Base-by-base conservation (phyloP, 495 filamentous ascomycete genomes). In the Xylaria scruposa region DNA sequence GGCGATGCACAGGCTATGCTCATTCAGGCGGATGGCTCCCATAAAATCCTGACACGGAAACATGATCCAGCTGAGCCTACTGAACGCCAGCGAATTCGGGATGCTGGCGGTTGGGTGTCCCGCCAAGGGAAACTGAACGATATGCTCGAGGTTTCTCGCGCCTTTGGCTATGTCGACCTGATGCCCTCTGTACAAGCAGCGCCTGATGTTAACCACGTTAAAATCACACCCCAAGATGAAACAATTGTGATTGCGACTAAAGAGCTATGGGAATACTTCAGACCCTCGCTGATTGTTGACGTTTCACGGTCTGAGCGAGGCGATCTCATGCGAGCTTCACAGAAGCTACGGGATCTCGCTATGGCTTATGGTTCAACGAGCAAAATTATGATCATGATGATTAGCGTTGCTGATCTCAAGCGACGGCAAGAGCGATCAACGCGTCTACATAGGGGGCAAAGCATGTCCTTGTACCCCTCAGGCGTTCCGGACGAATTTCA, bases 321-420 rank as follows among this genome's bases (percentile, higher is more conserved):
- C 40, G 95, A 99, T 79, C 85, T 97, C 15, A 98, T 99, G 96
- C 89, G 93, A 68, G 97, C 95, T n/a, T 91, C 97, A 29, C 94
- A 98, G 77, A 97, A 96, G 78, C 88, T 98, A 10, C 90, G 96
- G 40, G 96, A 99, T 84, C 84, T 99, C 47, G 97, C 96, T 31
- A 97, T 99, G 72, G 93, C 95, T 4, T 98, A 97, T 78, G 97
- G 96, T 24, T 91, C 95, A 40, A 93, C 88, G 8, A 91, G 91
- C 74, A 99, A 98, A 83, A 91, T 99, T 74, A 98, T 98, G 96
- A 94, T 99, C 1, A 97, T 97, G 94, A 92, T 98, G 79, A 89
- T 99, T 63, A 94, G 94, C 33, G 92, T 99, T 53, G 91, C 91
- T 67, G 94, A 98, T 77, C 82, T 98, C 56, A 95, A 94, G 81